Conservation (phyloP, 2,329 filamentous ascomycete genomes). For the Penicillium frequentans region DNA sequence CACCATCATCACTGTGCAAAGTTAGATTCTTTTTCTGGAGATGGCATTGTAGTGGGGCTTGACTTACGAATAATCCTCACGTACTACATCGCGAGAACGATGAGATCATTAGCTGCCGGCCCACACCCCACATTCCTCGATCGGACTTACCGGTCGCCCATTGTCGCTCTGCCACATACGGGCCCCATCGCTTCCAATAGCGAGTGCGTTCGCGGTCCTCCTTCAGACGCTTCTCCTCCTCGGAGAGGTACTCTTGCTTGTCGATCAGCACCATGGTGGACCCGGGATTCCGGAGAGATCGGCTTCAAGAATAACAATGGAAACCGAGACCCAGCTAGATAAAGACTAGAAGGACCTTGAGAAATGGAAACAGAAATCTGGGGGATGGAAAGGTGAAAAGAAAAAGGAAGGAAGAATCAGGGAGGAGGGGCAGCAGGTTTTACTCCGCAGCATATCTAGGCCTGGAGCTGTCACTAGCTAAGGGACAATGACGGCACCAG, state of each 20-base stretch:
- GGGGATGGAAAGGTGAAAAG: background rate
- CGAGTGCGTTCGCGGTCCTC: conserved; percentile 79
- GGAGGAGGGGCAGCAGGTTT: background rate
- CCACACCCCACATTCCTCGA: background rate
- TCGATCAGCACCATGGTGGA: conserved; percentile 81
- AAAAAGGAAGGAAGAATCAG: background rate
- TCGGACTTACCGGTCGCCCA: conserved; percentile 78
- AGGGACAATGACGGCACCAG: conserved; percentile 1
- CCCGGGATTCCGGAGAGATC: conserved; percentile 2
- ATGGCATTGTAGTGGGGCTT: background rate
- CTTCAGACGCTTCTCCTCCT: conserved; percentile 86
- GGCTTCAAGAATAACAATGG: background rate
- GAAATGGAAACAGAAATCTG: background rate
- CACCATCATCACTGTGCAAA: conserved; percentile 68
- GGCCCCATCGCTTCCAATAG: conserved; percentile 99
- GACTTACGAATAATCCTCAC: conserved; percentile 83
- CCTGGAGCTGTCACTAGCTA: background rate
- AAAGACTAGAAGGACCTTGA: background rate
- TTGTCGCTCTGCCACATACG: conserved; percentile 89
- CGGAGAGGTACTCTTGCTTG: conserved; percentile 79
- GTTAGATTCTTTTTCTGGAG: conserved; percentile 6
- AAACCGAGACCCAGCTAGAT: background rate
- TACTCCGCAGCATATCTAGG: background rate
- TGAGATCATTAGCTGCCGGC: conserved; percentile 25
- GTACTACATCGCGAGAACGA: conserved; percentile 54